Evolutionary conservation across 2,329 filamentous ascomycete genomes (phyloP), one percentile per base, ranked within the genome.

Genomic region (Phialemonium atrogriseum): DNA sequence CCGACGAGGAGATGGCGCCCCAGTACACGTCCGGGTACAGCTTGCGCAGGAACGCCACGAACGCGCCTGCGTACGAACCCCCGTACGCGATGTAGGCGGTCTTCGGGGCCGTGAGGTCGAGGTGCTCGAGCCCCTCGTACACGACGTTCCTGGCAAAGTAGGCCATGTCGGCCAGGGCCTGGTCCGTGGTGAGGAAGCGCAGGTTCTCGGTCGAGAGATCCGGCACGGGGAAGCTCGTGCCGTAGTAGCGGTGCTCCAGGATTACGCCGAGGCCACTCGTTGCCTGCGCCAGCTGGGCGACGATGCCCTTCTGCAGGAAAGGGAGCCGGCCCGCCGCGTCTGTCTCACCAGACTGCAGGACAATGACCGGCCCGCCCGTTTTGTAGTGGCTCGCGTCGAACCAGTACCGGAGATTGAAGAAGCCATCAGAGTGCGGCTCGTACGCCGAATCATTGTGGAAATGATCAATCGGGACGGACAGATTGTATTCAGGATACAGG

Each of bases 201-300:
- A 93, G 58, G 44, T 73, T 88, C 49, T 82, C 60, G 0, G 75
- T 79, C 44, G 57, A 66, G 24, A 89, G 64, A 46, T 88, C 70
- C 1, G 66, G 52, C 0, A 73, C 72, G 0, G 85, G 84, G 33
- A 80, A 77, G 50, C 82, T 88, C 10, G 66, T 68, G 34, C 86
- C 86, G 49, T 94, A 94, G 64, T 93, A 94, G 18, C 86, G 75
- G 49, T 94, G 86, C 59, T 94, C 86, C 3, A 94, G 68, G 27
- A 94, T 72, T 3, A 94, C 80, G 4, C 79, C 84, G 16, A 94
- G 59, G 2, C 86, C 86, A 35, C 77, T 62, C 0, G 81, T 84
- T 1, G 80, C 80, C 44, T 79, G 62, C 4, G 80, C 71, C 12
- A 94, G 64, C 41, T 84, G 70, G 21, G 77, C 67, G 1, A 85